These are phyloP conservation scores for Theileria annulata DNA, from an alignment of 169 alveolate genomes.

Conservation along the genomic window DNA sequence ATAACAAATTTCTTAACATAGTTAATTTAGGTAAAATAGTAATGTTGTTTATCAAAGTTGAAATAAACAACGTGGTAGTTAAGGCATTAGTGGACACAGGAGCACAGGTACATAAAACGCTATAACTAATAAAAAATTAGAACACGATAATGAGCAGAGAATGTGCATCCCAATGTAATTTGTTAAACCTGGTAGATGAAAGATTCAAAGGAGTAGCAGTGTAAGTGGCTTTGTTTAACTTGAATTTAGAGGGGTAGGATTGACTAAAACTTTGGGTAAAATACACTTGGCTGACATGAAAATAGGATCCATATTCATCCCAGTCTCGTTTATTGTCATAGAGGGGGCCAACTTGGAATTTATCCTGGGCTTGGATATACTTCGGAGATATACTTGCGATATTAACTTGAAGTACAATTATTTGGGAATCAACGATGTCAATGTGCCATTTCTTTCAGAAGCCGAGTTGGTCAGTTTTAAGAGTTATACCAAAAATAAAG, in stretches of 20 bases:
- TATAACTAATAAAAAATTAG: not conserved
- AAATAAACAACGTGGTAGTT: constrained; percentile 85
- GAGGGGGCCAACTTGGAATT: constrained; percentile 89
- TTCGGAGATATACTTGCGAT: constrained; percentile 88
- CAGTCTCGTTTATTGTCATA: constrained; percentile 89
- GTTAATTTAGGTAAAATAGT: constrained; percentile 81
- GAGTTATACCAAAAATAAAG: not conserved
- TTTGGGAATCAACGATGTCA: constrained; percentile 83
- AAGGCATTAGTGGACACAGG: constrained; percentile 97
- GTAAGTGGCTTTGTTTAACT: not conserved
- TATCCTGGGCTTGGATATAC: constrained; percentile 93
- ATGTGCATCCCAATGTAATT: constrained; percentile 89
- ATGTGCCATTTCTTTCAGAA: constrained; percentile 67
- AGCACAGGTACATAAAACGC: constrained; percentile 84
- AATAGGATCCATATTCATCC: constrained; percentile 83
- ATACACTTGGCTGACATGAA: constrained; percentile 93
- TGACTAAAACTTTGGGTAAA: constrained; percentile 89
- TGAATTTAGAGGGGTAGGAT: constrained; percentile 88
- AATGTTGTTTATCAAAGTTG: constrained; percentile 90
- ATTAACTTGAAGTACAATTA: constrained; percentile 87
- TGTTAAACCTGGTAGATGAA: constrained; percentile 87
- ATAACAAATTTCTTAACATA: constrained; percentile 38
- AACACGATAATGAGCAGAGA: constrained; percentile 87
- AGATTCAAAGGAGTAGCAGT: constrained; percentile 92
- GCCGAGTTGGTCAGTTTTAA: constrained; percentile 5